Evolutionary conservation across 2,329 filamentous ascomycete species (phyloP).

Genomic region (Paracorniculantispora psalliotae): DNA sequence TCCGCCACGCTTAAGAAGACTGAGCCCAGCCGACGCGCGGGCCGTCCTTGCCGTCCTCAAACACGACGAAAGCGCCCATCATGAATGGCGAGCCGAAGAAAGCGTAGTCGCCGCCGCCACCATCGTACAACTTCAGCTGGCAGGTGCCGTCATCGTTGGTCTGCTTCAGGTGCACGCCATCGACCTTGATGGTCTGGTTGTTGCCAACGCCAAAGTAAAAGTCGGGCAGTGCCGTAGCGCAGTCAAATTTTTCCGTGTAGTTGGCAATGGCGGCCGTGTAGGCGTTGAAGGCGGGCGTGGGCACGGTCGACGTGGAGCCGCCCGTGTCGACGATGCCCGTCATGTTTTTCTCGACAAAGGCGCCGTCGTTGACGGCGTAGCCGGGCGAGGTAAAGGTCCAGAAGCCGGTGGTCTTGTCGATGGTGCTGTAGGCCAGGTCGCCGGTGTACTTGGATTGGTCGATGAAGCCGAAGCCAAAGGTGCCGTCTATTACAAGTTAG

Average conservation of each 20-base stretch:
- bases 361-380: conserved; percentile 18
- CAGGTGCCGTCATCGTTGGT: background rate
- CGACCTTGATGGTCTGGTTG: conserved; percentile 53
- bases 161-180: conserved; percentile 28
- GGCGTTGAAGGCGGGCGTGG: conserved; percentile 28
- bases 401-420: conserved; percentile 59
- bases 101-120: background rate
- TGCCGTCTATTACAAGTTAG: conserved; percentile 38
- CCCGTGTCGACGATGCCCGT: conserved; percentile 53
- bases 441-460: conserved; percentile 60
- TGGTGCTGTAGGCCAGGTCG: conserved; percentile 53
- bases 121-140: background rate
- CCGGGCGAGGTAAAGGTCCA: conserved; percentile 42
- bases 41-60: background rate
- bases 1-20: background rate
- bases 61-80: background rate
- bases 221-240: conserved; percentile 39
- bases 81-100: conserved; percentile 2
- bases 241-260: conserved; percentile 42
- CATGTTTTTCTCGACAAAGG: conserved; percentile 32
- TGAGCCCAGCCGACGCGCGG: conserved; percentile 5
- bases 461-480: conserved; percentile 71
- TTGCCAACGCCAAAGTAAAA: conserved; percentile 52
- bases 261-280: conserved; percentile 40
- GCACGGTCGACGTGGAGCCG: conserved; percentile 57